These are phyloP conservation scores for Diaporthe nobilis DNA, from an alignment of 2,329 filamentous ascomycete genomes.

Conservation along the genomic window DNA sequence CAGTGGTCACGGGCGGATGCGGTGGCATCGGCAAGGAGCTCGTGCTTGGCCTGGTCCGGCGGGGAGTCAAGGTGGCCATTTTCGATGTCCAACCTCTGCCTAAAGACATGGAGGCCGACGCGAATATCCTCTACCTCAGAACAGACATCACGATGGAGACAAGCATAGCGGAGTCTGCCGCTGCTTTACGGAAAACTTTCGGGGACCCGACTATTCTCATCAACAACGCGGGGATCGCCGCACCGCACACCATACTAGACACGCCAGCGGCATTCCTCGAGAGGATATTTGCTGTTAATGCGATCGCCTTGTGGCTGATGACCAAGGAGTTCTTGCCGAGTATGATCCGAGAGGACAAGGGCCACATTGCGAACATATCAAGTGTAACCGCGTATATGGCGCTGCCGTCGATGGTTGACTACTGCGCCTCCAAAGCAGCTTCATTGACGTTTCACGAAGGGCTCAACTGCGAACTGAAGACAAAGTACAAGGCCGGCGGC, in stretches of 20 bases:
- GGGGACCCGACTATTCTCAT: conserved; percentile 68
- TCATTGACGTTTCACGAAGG: conserved; percentile 72
- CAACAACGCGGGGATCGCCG: conserved; percentile 72
- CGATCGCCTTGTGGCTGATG: not conserved
- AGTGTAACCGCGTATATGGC: conserved; percentile 66
- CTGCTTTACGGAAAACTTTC: conserved; percentile 51
- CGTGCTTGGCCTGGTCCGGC: conserved; percentile 50
- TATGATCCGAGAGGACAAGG: conserved; percentile 70
- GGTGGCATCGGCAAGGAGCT: conserved; percentile 55
- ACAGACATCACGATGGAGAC: not conserved
- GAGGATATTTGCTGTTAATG: not conserved
- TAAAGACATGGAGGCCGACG: not conserved
- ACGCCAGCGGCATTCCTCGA: not conserved
- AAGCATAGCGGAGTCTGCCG: not conserved
- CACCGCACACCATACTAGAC: conserved; percentile 67
- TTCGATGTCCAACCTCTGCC: not conserved
- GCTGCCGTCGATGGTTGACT: conserved; percentile 69
- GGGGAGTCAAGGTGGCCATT: conserved; percentile 46
- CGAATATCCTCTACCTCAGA: not conserved
- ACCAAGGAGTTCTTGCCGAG: conserved; percentile 26
- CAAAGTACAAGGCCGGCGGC: conserved; percentile 64
- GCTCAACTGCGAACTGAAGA: conserved; percentile 60
- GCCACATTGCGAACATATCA: conserved; percentile 72
- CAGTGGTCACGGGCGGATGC: conserved; percentile 44
- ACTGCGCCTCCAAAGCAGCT: conserved; percentile 68